Evolutionary conservation across 2,329 filamentous ascomycete species (phyloP).

Genomic region (Pyrenochaeta sp.): DNA sequence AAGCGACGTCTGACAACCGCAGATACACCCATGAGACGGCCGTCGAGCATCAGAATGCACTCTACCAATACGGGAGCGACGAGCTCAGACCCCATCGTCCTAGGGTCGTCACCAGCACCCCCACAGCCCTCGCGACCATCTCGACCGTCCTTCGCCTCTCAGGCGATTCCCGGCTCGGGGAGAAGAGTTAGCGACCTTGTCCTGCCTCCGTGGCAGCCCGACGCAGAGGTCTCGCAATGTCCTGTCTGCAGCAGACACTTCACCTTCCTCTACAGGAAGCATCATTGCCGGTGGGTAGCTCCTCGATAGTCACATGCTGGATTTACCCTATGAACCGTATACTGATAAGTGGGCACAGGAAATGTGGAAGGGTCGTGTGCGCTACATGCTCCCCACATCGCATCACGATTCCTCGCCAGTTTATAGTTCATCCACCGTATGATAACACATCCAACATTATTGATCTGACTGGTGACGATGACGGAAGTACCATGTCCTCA

Average conservation of each 20-base stretch:
- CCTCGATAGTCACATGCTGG: too few species aligned
- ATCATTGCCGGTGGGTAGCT: slow-evolving; percentile 95
- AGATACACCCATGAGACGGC: slow-evolving; percentile 40
- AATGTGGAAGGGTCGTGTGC: slow-evolving; percentile 93
- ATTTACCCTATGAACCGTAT: too few species aligned
- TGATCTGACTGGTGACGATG: slow-evolving; percentile 54
- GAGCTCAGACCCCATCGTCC: slow-evolving; percentile 30
- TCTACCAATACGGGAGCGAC: slow-evolving; percentile 20
- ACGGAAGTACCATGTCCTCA: slow-evolving; percentile 31
- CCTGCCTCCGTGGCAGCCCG: slow-evolving; percentile 86
- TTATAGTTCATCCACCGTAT: slow-evolving; percentile 77
- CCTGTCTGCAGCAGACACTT: slow-evolving; percentile 85
- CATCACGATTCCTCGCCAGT: slow-evolving; percentile 92
- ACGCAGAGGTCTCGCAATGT: slow-evolving; percentile 80
- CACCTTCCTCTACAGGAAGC: slow-evolving; percentile 84
- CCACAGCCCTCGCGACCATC: slow-evolving; percentile 15
- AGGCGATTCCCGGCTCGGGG: slow-evolving; percentile 9
- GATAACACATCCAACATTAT: slow-evolving; percentile 42
- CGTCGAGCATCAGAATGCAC: slow-evolving; percentile 34
- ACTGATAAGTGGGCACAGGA: slow-evolving; percentile 52
- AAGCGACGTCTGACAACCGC: slow-evolving; percentile 46
- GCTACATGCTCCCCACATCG: slow-evolving; percentile 88
- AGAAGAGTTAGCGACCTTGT: slow-evolving; percentile 56
- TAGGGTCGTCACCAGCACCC: slow-evolving; percentile 27
- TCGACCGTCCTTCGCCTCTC: slow-evolving; percentile 15